phyloP scores from a whole-genome alignment of 106 monocot species.

The Apostasia ramifera region DNA sequence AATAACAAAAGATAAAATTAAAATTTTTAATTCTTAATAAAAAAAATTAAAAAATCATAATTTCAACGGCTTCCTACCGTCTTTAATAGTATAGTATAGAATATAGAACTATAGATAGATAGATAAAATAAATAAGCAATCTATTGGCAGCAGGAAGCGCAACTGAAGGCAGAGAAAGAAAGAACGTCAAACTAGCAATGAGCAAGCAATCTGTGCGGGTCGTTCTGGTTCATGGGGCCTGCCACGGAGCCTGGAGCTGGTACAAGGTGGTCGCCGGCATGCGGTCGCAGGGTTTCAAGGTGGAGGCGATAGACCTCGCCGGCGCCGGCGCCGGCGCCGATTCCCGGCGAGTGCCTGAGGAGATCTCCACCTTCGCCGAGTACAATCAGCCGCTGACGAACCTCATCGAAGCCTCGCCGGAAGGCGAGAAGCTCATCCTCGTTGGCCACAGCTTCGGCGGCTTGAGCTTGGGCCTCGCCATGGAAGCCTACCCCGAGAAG shows the following conservation, averaged over 20 bases:
- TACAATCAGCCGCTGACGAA: conserved; percentile 25
- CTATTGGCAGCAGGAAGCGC: no score
- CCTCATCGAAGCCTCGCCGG: neutral
- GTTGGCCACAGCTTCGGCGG: conserved; percentile 44
- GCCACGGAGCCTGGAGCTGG: conserved; percentile 58
- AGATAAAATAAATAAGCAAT: no score
- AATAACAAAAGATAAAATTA: no score
- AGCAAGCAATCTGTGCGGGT: neutral
- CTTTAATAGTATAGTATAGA: no score
- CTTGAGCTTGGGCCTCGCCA: conserved; percentile 20
- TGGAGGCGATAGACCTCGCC: conserved; percentile 26
- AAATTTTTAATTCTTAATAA: no score
- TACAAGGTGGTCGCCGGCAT: conserved; percentile 27
- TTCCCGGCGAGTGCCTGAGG: conserved; percentile 8
- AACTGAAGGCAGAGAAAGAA: neutral
- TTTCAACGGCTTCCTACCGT: no score
- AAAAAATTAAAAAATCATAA: no score
- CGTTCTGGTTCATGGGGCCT: conserved; percentile 32
- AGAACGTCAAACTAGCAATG: neutral
- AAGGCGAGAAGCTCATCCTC: conserved; percentile 16
- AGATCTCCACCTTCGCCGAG: conserved; percentile 19
- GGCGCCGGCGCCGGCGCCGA: conserved; percentile 21
- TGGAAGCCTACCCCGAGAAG: conserved; percentile 30
- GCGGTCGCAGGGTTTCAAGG: conserved; percentile 15
- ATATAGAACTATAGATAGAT: no score